Base-by-base conservation (phyloP, 202 grass and related monocot species). In the Digitaria exilis region DNA sequence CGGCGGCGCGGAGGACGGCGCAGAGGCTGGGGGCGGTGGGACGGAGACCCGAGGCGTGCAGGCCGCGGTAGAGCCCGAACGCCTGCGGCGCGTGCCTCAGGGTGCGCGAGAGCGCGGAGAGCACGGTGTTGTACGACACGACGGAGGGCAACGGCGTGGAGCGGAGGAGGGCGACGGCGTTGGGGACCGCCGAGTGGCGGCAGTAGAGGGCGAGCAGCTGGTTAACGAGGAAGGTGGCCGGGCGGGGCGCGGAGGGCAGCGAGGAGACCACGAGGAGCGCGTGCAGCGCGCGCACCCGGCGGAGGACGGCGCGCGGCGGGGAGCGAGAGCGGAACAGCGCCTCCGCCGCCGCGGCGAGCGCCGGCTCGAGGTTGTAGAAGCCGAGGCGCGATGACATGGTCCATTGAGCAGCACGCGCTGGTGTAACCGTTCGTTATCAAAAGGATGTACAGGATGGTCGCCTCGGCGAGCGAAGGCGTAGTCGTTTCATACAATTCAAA, bases 101-200 rank as follows among this genome's bases (percentile, higher is more conserved):
- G 24, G 71, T 19, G 74, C 87, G 84, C 28, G 84, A 90, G 75
- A 86, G 80, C 0, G 80, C 90, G 3, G 95, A 86, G 77, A 98
- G 94, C 70, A 98, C 86, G 68, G 87, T 86, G 79, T 95, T 98
- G 89, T 88, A 98, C 9, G 95, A 93, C 43, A 95, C 72, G 10
- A 90, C 78, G 84, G 84, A 85, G 59, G 90, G 86, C 5, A 13
- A 9, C 10, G 84, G 86, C 49, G 87, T 90, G 87, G 82, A 72
- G 62, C 88, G 90, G 80, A 97, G 93, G 65, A 97, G 73, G 30
- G 86, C 91, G 60, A 84, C 62, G 17, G 92, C 95, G 56, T 94
- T 84, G 13, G 75, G 17, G 30, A 94, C 34, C 62, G 88, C 85
- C 68, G 82, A 48, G 65, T 80, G 84, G 55, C 76, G 86, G 41